Base-by-base conservation (phyloP, 139 green algal species). In the Volvox africanus region DNA sequence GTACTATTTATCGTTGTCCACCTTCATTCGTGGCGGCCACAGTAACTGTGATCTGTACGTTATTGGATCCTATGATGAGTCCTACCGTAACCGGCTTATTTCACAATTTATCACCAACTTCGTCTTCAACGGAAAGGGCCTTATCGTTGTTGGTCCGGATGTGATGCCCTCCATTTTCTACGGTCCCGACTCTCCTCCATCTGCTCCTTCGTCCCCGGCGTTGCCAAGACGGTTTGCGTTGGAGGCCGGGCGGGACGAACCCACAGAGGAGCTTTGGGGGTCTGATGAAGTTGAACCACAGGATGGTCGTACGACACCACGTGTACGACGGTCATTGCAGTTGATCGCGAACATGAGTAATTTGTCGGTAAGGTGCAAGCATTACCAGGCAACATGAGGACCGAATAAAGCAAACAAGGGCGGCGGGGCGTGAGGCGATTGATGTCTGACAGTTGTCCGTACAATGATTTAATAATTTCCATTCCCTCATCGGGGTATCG, bases 31-130 rank as follows among this genome's bases (percentile, higher is more conserved):
- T 13, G 82, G 30, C 30, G 82, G 55, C 30, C 32, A 76, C 82
- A n/a, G 61, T 11, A 87, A 87, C 30, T 86, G 82, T 35, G 55
- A 87, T 55, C 32, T 87, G 81, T 87, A 87, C 81, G 61, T 87
- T 20, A 87, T 87, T 17, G n/a, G 61, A 16, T 61, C 81, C n/a
- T 55, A 87, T 61, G 61, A 87, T 32, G 11, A 61, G 0, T 5
- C 30, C 0, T 87, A 33, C 81, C 6, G 22, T 2, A 20, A 77
- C 17, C 21, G 30, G 21, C 18, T 32, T 21, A n/a, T 76, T 1
- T 61, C 73, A 32, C 0, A 30, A 0, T n/a, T 32, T n/a, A 35
- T 87, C 11, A 26, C 67, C 9, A 32, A 76, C 2, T 87, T 77
- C 30, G 61, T 76, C 61, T 65, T 24, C 18, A 12, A 32, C 35